A percentile compares a stretch with the other conserved stretches of the same genome.
Conservation (phyloP, 2,329 filamentous ascomycete species). For the Coniella lustricola region DNA sequence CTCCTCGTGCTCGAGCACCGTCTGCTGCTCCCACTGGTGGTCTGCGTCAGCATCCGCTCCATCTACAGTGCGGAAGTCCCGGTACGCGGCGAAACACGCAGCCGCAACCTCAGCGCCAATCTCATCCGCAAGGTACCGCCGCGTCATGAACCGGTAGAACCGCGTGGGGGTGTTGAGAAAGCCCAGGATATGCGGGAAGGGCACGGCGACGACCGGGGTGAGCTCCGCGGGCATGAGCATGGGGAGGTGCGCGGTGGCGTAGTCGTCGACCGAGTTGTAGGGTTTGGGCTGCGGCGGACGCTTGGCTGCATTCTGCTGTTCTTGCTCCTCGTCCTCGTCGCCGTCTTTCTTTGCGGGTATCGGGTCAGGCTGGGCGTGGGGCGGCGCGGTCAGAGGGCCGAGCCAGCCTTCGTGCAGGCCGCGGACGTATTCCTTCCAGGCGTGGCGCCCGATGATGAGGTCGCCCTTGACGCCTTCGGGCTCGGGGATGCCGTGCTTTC, state of each 20-base stretch:
- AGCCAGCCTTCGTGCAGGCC: conserved; percentile 96
- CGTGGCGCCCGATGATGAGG: conserved; percentile 80
- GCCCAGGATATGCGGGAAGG: conserved; percentile 84
- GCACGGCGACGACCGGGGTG: conserved; percentile 63
- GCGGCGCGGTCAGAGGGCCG: conserved; percentile 66
- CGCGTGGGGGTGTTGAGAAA: conserved; percentile 85
- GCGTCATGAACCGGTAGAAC: conserved; percentile 80
- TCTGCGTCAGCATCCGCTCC: conserved; percentile 23
- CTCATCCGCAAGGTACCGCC: conserved; percentile 75
- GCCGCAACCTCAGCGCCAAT: conserved; percentile 84
- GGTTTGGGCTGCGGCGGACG: conserved; percentile 59
- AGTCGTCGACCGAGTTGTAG: conserved; percentile 68
- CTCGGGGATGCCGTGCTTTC: conserved; percentile 59
- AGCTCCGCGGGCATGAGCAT: conserved; percentile 61
- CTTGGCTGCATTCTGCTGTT: conserved; percentile 45
- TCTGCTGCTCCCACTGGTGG: conserved; percentile 52
- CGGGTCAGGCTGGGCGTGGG: conserved; percentile 24
- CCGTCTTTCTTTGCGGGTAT: conserved; percentile 19
- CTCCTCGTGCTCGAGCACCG: conserved; percentile 64
- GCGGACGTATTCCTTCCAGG: conserved; percentile 95
- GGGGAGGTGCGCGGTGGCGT: conserved; percentile 59
- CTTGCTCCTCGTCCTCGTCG: conserved; percentile 17
- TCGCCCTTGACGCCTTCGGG: conserved; percentile 74
- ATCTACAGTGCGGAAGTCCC: conserved; percentile 39
- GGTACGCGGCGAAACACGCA: conserved; percentile 60